phyloP scores from a whole-genome alignment of 2,329 filamentous ascomycete genomes.

The Hymenoscyphus scutula region DNA sequence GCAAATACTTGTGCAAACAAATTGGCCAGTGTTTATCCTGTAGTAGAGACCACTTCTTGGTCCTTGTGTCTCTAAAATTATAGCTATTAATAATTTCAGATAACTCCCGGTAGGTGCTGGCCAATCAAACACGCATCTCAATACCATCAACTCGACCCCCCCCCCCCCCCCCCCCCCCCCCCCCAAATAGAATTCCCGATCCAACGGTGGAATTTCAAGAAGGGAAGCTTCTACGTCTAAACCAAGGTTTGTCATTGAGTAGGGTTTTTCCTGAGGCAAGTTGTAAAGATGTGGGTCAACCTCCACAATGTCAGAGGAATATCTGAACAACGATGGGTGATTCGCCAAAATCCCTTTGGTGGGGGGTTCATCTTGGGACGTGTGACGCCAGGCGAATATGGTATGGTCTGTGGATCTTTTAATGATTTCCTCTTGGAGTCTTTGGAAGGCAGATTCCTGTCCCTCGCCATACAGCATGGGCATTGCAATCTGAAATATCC shows the following conservation, averaged over 20 bases:
- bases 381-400: not conserved
- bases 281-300: not conserved
- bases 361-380: not conserved
- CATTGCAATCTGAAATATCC: not conserved
- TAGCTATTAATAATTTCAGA: no score
- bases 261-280: not conserved
- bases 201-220: not conserved
- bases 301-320: not conserved
- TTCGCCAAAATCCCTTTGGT: not conserved
- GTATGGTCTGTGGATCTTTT: not conserved
- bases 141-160: not conserved
- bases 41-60: no score
- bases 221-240: not conserved
- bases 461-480: not conserved
- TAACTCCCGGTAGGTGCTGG: no score
- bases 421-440: not conserved
- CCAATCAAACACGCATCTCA: not conserved
- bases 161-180: no score
- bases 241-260: not conserved
- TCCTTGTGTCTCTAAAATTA: no score
- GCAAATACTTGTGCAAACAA: no score
- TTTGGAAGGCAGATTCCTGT: not conserved
- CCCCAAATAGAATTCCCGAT: not conserved
- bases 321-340: not conserved
- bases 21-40: no score